A percentile compares a stretch with the other conserved stretches of the same genome.
Conservation (phyloP, 2,329 filamentous ascomycete species). For the Xylariaceae sp. region DNA sequence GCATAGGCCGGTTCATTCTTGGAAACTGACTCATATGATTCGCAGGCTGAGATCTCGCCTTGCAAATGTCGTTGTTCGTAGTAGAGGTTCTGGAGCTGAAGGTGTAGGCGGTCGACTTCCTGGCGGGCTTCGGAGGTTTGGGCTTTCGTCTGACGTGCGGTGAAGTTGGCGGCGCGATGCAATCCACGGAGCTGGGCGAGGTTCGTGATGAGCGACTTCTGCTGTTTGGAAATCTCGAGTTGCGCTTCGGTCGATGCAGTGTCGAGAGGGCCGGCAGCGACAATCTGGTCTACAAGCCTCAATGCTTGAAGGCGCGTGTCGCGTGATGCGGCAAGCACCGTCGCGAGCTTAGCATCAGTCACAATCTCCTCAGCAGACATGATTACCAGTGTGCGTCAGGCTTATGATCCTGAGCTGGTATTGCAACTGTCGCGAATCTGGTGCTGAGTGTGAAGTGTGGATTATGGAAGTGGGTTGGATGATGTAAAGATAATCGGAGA, state of each 20-base stretch:
- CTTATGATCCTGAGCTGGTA: too few relatives aligned
- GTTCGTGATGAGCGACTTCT: constrained; percentile 74
- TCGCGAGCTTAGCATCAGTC: constrained; percentile 58
- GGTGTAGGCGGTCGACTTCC: constrained; percentile 84
- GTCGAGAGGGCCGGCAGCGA: constrained; percentile 41
- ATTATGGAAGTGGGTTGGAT: not conserved
- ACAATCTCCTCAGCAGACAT: constrained; percentile 57
- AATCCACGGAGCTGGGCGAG: constrained; percentile 75
- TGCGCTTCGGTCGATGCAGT: constrained; percentile 44
- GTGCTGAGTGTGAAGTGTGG: too few relatives aligned
- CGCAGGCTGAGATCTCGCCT: constrained; percentile 84
- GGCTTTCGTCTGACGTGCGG: constrained; percentile 78
- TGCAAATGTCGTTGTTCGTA: constrained; percentile 91
- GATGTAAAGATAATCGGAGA: not conserved
- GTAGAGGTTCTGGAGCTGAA: constrained; percentile 91
- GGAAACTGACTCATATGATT: constrained; percentile 75
- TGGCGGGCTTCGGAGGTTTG: constrained; percentile 80
- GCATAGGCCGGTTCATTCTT: not conserved
- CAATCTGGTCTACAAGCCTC: constrained; percentile 52
- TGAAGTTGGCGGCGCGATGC: constrained; percentile 75
- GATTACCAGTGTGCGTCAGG: not conserved
- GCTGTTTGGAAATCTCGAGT: constrained; percentile 63
- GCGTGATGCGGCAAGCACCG: constrained; percentile 66
- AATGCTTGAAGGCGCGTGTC: constrained; percentile 69
- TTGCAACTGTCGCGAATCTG: too few relatives aligned